Evolutionary conservation across 495 filamentous ascomycete species (phyloP), one percentile per base, ranked within the genome.

Genomic region (Letharia columbiana): DNA sequence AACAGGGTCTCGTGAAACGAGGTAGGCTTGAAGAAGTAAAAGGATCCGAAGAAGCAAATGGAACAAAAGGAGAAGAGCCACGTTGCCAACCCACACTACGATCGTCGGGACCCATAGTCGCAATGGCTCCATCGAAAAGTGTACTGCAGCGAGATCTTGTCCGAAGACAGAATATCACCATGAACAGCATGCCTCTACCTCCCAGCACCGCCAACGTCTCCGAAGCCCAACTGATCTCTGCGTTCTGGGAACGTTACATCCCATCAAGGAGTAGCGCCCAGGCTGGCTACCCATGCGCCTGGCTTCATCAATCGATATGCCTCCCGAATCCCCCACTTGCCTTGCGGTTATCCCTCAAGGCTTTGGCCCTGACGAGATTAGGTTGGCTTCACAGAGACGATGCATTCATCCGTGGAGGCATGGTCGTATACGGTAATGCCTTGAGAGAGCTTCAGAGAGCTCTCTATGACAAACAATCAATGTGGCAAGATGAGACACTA

Each of bases 401-500:
- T 37, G 3, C 54, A 15, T n/a, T 57, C 39, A 17, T 37, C 17
- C 33, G 37, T 6, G 3, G 12, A 20, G 54, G 54, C 33, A 57
- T 33, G 20, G 17, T 20, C 1, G 20, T 57, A 9, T 57, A 57
- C 54, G 28, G 31, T 6, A 33, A 57, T 37, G 54, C 54, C 17
- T 57, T 57, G 33, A 33, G n/a, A 33, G 54, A 15, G 33, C 20
- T 33, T 15, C 54, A 57, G 33, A 37, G 17, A 11, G 13, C 31
- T 11, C 54, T 57, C 33, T 57, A 57, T 33, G 17, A 57, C 18
- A 33, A 57, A 33, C 31, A 17, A 5, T 37, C 54, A 1, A 57
- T 57, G 54, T 57, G 54, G 54, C 31, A 57, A 57, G 54, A 57
- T 8, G 54, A 57, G 17, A 57, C 33, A 15, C 28, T 57, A 17